These are phyloP conservation scores for Angomonas desouzai DNA, from an alignment of 208 protist species.

Conservation along the genomic window DNA sequence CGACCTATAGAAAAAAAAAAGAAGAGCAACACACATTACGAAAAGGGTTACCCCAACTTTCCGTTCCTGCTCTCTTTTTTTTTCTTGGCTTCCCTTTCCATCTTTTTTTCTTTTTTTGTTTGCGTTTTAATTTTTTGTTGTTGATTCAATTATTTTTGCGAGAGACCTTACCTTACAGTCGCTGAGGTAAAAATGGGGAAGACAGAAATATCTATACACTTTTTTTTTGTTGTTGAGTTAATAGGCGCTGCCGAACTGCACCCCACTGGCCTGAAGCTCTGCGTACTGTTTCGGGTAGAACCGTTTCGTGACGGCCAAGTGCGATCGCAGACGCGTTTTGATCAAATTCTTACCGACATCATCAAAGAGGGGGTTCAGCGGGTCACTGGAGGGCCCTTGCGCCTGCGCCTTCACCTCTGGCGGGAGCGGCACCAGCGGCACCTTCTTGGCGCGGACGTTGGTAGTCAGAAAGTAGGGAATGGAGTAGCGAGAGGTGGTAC, in stretches of 20 bases:
- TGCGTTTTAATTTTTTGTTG: too few species aligned
- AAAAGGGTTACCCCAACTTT: too few species aligned
- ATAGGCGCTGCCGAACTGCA: not conserved
- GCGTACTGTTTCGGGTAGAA: conserved; percentile 16
- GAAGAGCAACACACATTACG: too few species aligned
- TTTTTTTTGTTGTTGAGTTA: conserved; percentile 6
- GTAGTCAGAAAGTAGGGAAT: conserved; percentile 17
- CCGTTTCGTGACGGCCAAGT: conserved; percentile 10
- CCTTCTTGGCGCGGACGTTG: conserved; percentile 10
- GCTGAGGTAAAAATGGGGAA: too few species aligned
- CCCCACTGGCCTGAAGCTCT: not conserved
- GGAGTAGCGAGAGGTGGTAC: conserved; percentile 13
- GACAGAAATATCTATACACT: too few species aligned
- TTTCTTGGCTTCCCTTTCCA: too few species aligned
- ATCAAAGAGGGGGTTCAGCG: conserved; percentile 16
- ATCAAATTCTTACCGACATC: conserved; percentile 13
- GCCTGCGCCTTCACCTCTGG: conserved; percentile 10
- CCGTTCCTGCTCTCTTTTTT: too few species aligned
- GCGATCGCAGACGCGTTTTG: conserved; percentile 15
- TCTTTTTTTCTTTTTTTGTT: too few species aligned
- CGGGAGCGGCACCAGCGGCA: conserved; percentile 11
- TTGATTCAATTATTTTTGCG: too few species aligned
- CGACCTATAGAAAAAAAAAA: too few species aligned
- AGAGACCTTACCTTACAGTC: too few species aligned
- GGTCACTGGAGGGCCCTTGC: conserved; percentile 8